Evolutionary conservation across 169 alveolate species (phyloP), one percentile per base, ranked within the genome.

Genomic region (Haemoproteus tartakovskyi): DNA sequence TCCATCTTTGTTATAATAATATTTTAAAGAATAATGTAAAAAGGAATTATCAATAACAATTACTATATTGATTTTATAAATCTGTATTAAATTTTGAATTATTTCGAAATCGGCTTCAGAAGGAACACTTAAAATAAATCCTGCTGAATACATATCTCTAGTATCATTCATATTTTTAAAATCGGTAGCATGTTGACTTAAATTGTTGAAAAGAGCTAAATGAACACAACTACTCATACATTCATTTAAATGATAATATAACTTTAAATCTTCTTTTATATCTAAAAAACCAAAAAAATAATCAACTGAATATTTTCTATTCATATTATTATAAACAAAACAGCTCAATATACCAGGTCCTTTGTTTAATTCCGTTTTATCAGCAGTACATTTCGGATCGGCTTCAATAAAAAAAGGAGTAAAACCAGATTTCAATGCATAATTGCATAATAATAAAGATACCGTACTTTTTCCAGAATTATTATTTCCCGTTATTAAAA

Each of bases 111-210:
- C 84, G 5, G 95, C 90, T 30, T 88, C 93, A 29, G 87, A 88
- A n/a, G 96, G 96, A 2, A 95, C 96, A 79, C 90, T 92, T 19
- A 92, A 78, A 3, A 92, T 86, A 61, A 92, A 79, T 21, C 96
- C 95, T 33, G 91, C 79, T 1, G 80, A 64, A 40, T 37, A 48
- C 19, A 59, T 60, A 24, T 19, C 5, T 41, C 52, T 62, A 19
- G 41, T 47, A 4, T 59, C 78, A 0, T 29, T 29, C 36, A 24
- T 57, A 22, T 52, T 47, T 60, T 50, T 62, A 14, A 16, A 51
- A 33, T 43, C 26, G 1, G 59, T 11, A 37, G 46, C 48, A 2
- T 19, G 70, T 67, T n/a, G 38, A 62, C 81, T 85, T 30, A 33
- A 52, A 22, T 78, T 87, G 56, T 74, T 70, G 16, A 46, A 64